A percentile compares a stretch with the other conserved stretches of the same genome.
Conservation (phyloP, 2,329 filamentous ascomycete species). For the Coniosporium tulheliwenetii region DNA sequence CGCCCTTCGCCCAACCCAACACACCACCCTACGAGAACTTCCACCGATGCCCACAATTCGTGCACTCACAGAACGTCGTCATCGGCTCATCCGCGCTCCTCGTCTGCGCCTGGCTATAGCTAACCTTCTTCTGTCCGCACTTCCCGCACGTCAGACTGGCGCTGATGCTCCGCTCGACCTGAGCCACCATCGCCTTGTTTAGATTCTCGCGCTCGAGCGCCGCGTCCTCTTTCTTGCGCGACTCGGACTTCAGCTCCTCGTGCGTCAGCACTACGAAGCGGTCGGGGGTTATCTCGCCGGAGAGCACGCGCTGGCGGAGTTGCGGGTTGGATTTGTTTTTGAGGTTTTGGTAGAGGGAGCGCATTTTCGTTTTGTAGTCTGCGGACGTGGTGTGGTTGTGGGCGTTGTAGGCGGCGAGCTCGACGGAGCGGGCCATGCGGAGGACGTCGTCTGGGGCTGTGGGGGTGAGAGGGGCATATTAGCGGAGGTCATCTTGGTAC, state of each 20-base stretch:
- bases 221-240: constrained; percentile 61
- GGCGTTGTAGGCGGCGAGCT: constrained; percentile 56
- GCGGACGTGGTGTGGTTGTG: constrained; percentile 54
- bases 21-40: constrained; percentile 22
- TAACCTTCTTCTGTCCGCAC: constrained; percentile 87
- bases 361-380: constrained; percentile 76
- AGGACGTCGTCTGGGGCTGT: constrained; percentile 50
- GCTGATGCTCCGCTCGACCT: constrained; percentile 80
- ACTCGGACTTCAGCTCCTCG: constrained; percentile 79
- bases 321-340: constrained; percentile 79
- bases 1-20: neutral
- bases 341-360: constrained; percentile 84
- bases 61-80: constrained; percentile 41
- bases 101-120: constrained; percentile 92
- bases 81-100: constrained; percentile 84
- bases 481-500: neutral
- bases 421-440: constrained; percentile 50
- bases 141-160: constrained; percentile 78
- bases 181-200: constrained; percentile 90
- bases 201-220: constrained; percentile 82
- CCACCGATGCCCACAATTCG: constrained; percentile 34
- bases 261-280: constrained; percentile 75
- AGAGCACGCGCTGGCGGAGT: constrained; percentile 61
- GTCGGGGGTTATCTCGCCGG: constrained; percentile 54
- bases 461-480: constrained; percentile 9